A percentile compares a stretch with the other conserved stretches of the same genome.
Evolutionary conservation across 2,329 filamentous ascomycete species (phyloP).

Genomic region (Mollisia scopiformis): DNA sequence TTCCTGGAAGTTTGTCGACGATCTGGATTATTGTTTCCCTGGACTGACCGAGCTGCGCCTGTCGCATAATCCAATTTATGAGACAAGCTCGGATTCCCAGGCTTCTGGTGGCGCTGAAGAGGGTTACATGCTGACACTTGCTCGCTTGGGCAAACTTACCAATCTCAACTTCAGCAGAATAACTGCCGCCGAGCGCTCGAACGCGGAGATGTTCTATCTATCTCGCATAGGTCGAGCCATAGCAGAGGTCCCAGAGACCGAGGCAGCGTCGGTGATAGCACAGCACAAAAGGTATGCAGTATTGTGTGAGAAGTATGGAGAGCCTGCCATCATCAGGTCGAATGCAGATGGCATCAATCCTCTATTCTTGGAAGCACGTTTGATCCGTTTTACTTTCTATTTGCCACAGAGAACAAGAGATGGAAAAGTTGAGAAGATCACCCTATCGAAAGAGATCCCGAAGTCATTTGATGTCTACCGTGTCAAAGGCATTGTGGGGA

Average conservation of each 20-base stretch:
- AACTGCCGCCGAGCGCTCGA: constrained; percentile 72
- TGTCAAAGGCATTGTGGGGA: constrained; percentile 77
- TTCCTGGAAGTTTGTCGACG: constrained; percentile 75
- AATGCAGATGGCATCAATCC: constrained; percentile 62
- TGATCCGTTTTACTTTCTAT: constrained; percentile 67
- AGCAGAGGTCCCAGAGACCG: constrained; percentile 55
- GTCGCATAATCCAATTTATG: constrained; percentile 83
- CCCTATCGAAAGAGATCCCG: constrained; percentile 56
- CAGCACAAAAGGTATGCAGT: constrained; percentile 73
- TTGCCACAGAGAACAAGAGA: constrained; percentile 21
- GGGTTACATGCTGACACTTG: constrained; percentile 86
- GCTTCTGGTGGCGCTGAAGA: constrained; percentile 67
- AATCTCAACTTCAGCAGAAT: constrained; percentile 76
- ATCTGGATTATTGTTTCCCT: constrained; percentile 69
- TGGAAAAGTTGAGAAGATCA: constrained; percentile 24
- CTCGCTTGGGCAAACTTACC: constrained; percentile 69
- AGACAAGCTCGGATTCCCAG: constrained; percentile 40
- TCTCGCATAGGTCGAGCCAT: constrained; percentile 80
- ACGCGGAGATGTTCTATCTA: constrained; percentile 94
- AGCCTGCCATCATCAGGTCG: constrained; percentile 63
- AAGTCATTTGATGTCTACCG: constrained; percentile 80
- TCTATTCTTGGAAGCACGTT: constrained; percentile 78
- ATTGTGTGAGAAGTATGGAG: constrained; percentile 77
- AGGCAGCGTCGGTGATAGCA: constrained; percentile 57
- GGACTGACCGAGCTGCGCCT: constrained; percentile 76